Evolutionary conservation across 2,329 filamentous ascomycete genomes (phyloP).

Genomic region (Tolypocladium nubicola): DNA sequence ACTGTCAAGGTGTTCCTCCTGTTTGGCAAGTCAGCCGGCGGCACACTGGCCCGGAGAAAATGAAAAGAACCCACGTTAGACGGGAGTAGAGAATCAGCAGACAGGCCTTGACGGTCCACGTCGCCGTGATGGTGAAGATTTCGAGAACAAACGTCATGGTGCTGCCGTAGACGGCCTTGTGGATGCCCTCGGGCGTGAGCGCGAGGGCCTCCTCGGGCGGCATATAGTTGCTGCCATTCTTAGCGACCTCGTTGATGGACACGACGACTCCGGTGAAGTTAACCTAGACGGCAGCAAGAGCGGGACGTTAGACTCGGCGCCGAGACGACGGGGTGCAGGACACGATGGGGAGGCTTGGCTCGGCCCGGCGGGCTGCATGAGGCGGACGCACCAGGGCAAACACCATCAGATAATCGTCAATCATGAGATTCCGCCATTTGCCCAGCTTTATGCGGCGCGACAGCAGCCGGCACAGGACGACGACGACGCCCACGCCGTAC

Average conservation of each 20-base stretch:
- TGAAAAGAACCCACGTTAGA: slow-evolving; percentile 30
- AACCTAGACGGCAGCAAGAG: not conserved
- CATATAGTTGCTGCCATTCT: slow-evolving; percentile 34
- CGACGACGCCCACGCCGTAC: slow-evolving; percentile 13
- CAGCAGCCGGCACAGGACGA: slow-evolving; percentile 14
- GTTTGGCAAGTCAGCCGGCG: not conserved
- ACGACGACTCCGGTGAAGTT: slow-evolving; percentile 27
- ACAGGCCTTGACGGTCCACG: slow-evolving; percentile 43
- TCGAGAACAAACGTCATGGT: slow-evolving; percentile 44
- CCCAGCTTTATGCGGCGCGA: slow-evolving; percentile 28
- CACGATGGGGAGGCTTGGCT: not conserved
- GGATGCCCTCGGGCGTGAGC: slow-evolving; percentile 33
- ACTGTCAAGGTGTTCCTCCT: slow-evolving; percentile 15
- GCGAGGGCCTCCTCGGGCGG: slow-evolving; percentile 21
- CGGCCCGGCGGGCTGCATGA: not conserved
- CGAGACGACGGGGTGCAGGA: not conserved
- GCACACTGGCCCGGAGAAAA: no score
- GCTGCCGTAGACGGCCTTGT: slow-evolving; percentile 36
- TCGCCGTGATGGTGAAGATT: slow-evolving; percentile 37
- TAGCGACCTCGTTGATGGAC: slow-evolving; percentile 28
- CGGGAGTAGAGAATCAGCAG: slow-evolving; percentile 41
- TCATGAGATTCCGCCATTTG: slow-evolving; percentile 34
- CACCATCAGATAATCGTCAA: slow-evolving; percentile 48
- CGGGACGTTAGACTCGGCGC: not conserved
- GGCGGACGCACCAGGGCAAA: slow-evolving; percentile 28